Conservation (phyloP, 768 basidiomycete genomes). For the Leccinum disarticulatum region DNA sequence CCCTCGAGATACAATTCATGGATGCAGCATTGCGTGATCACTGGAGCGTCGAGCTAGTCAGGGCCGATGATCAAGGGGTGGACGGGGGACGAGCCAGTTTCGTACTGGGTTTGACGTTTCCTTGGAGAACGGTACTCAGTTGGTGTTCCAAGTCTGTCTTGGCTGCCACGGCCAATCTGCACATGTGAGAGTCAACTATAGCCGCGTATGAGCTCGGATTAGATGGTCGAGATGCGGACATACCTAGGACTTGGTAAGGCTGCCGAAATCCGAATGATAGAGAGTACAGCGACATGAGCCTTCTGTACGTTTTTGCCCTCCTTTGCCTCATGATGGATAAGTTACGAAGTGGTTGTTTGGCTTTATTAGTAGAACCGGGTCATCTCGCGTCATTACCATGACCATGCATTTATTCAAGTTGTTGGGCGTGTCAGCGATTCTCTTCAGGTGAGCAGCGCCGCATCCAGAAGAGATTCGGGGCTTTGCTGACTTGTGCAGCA, state of each 20-base stretch:
- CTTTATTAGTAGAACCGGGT: constrained; percentile 23
- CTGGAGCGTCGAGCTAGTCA: constrained; percentile 56
- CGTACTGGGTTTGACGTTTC: constrained; percentile 89
- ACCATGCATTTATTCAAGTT: constrained; percentile 15
- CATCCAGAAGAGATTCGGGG: neutral
- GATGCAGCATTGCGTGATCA: constrained; percentile 99
- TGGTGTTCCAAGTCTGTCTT: constrained; percentile 80
- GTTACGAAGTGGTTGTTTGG: constrained; percentile 22
- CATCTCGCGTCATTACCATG: neutral
- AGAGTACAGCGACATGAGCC: constrained; percentile 89
- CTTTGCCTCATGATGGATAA: constrained; percentile 79
- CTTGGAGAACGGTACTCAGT: constrained; percentile 76
- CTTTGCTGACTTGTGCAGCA: constrained; percentile 9
- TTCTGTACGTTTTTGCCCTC: constrained; percentile 91
- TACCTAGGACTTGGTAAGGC: constrained; percentile 92
- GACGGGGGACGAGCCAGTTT: constrained; percentile 8
- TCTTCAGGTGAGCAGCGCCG: constrained; percentile 15
- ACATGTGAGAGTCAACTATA: constrained; percentile 84
- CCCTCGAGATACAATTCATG: constrained; percentile 90
- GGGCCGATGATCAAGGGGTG: constrained; percentile 10
- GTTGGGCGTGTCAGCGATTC: constrained; percentile 9
- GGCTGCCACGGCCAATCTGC: constrained; percentile 61
- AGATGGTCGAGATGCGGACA: constrained; percentile 18
- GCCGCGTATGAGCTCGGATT: constrained; percentile 9
- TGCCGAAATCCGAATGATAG: constrained; percentile 88